Base-by-base conservation (phyloP, 257 asterid species). In the Penstemon eatonii region DNA sequence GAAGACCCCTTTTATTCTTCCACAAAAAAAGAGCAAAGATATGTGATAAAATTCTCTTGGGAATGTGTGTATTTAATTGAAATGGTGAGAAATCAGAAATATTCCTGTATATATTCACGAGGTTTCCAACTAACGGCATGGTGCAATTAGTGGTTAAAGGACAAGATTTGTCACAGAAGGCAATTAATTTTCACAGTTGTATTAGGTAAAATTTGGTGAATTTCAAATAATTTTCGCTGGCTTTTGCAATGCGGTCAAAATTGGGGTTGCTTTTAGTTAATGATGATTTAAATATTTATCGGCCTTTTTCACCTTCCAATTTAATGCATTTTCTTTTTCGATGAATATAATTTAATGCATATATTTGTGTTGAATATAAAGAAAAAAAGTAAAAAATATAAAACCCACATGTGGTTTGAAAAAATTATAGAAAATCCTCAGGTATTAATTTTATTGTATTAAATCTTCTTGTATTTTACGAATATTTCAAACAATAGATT, bases 161-260 rank as follows among this genome's bases (percentile, higher is more conserved):
- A 75, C 77, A 78, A 78, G 15, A 65, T 18, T 63, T 64, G 69
- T 64, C 44, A 76, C 33, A 18, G 8, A 19, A 61, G 25, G 33
- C 33, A 25, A 69, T 71, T 76, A 60, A 73, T 56, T 76, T 74
- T 67, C 74, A 61, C 81, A 79, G 83, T 75, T 79, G 86, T 67
- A 74, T 68, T 25, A 25, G 33, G 33, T 2, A 25, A 25, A 25
- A 25, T 1, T 25, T 25, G 33, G 33, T 25, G 33, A 25, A 25
- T 25, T 25, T 18, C n/a, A 7, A 66, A 65, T 58, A 71, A 65
- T 25, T 25, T 25, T 67, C 60, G 71, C 45, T 68, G 73, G 68
- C 66, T 25, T 71, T 54, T 71, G 65, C 65, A 71, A 53, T 12
- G 60, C 43, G 59, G 66, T 72, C 46, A 64, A 68, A 25, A n/a